A percentile compares a stretch with the other conserved stretches of the same genome.
Conservation (phyloP, 140 eudicot genomes). For the Flaveria floridana region DNA sequence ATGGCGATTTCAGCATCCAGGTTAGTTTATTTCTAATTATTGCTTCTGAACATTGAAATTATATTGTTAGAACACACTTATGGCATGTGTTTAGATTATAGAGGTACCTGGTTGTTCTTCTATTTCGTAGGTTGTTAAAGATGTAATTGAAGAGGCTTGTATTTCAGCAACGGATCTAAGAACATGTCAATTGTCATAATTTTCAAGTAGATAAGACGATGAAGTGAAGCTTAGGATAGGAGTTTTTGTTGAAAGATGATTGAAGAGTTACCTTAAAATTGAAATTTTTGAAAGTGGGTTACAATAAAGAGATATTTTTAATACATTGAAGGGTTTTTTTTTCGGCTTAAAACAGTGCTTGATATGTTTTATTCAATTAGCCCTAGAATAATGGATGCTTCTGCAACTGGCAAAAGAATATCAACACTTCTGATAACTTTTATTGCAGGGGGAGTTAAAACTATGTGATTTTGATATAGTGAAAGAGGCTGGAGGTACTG, state of each 20-base stretch:
- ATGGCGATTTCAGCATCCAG: too few species aligned
- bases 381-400: too few species aligned
- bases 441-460: constrained; percentile 54
- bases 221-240: neutral
- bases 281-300: too few species aligned
- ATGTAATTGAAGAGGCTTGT: neutral
- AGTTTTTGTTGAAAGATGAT: neutral
- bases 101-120: neutral
- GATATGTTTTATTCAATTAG: too few species aligned
- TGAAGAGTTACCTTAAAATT: constrained; percentile 17
- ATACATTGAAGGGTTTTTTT: too few species aligned
- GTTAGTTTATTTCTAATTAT: too few species aligned
- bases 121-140: neutral
- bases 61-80: too few species aligned
- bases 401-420: neutral
- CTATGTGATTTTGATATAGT: constrained; percentile 72
- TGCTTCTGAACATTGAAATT: too few species aligned
- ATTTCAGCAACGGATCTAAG: neutral
- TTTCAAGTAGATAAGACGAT: neutral
- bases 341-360: too few species aligned
- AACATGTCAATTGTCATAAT: neutral
- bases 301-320: too few species aligned
- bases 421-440: neutral
- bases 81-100: neutral
- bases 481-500: constrained; percentile 67